Percentiles rank a stretch among this genome's conserved stretches.
These are phyloP conservation scores for Samsoniella hepiali DNA, from an alignment of 2,329 filamentous ascomycete species.

Conservation along the genomic window DNA sequence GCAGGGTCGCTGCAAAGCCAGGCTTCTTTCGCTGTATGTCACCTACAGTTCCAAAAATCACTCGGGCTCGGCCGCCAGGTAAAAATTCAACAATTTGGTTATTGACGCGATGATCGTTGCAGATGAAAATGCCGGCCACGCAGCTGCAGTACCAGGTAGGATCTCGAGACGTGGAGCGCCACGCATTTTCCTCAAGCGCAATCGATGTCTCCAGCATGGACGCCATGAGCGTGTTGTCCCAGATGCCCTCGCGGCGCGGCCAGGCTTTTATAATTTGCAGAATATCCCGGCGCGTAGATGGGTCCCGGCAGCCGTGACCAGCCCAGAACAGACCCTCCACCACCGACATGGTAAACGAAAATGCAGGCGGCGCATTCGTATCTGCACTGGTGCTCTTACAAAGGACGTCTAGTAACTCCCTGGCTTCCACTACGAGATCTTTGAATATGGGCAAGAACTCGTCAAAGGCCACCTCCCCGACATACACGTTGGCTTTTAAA, in stretches of 20 bases:
- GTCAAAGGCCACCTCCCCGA: background rate
- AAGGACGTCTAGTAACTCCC: background rate
- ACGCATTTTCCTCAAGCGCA: slow-evolving; percentile 2
- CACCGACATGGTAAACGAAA: slow-evolving; percentile 9
- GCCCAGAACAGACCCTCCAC: background rate
- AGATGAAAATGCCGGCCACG: background rate
- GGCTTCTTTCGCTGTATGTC: background rate
- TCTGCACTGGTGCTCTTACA: background rate
- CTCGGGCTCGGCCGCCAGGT: background rate
- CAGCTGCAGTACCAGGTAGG: background rate
- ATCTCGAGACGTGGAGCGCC: background rate
- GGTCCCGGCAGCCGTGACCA: slow-evolving; percentile 1
- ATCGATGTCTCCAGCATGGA: background rate
- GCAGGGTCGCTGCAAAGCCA: background rate
- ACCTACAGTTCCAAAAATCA: background rate
- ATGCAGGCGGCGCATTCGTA: background rate
- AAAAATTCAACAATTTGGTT: background rate
- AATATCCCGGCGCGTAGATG: background rate
- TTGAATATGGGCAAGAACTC: background rate
- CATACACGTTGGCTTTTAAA: background rate
- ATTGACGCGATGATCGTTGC: background rate
- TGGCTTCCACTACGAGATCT: background rate
- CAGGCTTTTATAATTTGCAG: background rate
- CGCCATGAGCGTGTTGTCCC: slow-evolving; percentile 1
- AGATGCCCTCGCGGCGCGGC: slow-evolving; percentile 15